Evolutionary conservation across 2,329 filamentous ascomycete genomes (phyloP), one percentile per base, ranked within the genome.

Genomic region (Exophiala sp.): DNA sequence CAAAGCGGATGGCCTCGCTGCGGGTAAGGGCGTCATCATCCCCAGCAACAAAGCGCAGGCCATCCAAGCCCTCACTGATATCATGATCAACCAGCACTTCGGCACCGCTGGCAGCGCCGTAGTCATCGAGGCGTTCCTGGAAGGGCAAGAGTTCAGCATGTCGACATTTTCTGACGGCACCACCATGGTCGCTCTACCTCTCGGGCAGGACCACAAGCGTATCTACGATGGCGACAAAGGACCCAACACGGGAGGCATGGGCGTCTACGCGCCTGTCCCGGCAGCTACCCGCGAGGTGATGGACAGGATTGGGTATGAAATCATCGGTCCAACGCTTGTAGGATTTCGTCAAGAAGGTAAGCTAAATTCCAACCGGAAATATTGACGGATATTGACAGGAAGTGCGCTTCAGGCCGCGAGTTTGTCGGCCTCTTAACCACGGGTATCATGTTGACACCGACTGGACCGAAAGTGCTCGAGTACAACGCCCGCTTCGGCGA

Each of bases 241-340:
- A 1, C 89, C 91, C 35, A 97, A 97, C 74, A 97, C 94, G 2
- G 94, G 92, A 55, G 94, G 94, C 38, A 97, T 97, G 94, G 94
- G 94, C 47, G 96, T 91, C 68, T 97, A 97, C 71, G 91, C 91
- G 12, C 89, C 89, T 14, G 95, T 91, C 1, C 87, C 83, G 60
- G 86, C 91, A 64, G 85, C 87, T 29, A 87, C 86, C 0, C 81
- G 84, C 47, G 83, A 86, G 57, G 78, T 95, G n/a, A 80, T 94
- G 14, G 85, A 85, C 14, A 79, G 85, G 57, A 84, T 99, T 57
- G 87, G 96, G 68, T 78, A 79, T 51, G 88, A 87, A 33, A 87
- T 96, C 50, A 80, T 97, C n/a, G 84, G 90, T 69, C 91, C 92
- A 4, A 96, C 91, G 2, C 83, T 97, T 57, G 82, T 89, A 55